Conservation (phyloP, 2,329 filamentous ascomycete genomes). For the Simplicillium aogashimaense region DNA sequence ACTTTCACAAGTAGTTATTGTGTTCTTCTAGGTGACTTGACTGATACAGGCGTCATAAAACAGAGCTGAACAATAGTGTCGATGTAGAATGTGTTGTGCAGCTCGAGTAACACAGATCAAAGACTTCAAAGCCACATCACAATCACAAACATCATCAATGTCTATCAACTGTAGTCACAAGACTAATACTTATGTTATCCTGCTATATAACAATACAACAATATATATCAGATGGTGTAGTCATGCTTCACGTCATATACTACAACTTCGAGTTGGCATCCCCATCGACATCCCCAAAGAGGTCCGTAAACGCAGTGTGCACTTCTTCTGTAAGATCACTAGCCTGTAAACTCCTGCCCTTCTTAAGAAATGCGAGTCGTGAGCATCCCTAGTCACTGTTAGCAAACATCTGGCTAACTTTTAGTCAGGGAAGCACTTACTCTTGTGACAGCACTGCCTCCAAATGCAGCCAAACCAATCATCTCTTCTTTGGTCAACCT, state of each 20-base stretch:
- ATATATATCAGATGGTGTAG: no score
- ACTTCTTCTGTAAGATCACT: constrained; percentile 90
- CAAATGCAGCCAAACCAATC: constrained; percentile 73
- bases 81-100: no score
- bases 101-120: no score
- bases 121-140: no score
- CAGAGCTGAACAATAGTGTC: no score
- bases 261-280: constrained; percentile 26
- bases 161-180: no score
- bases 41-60: no score
- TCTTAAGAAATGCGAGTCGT: constrained; percentile 73
- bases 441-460: constrained; percentile 77
- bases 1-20: no score
- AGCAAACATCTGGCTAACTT: not conserved
- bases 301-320: constrained; percentile 65
- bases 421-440: constrained; percentile 31
- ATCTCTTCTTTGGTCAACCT: constrained; percentile 45
- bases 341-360: constrained; percentile 81
- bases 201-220: no score
- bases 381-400: constrained; percentile 57
- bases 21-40: no score
- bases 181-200: no score
- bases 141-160: no score
- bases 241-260: not conserved
- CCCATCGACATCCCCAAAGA: constrained; percentile 63